A percentile compares a stretch with the other conserved stretches of the same genome.
phyloP scores from a whole-genome alignment of 192 early-diverging fungal genomes.

The Coemansia umbellata region DNA sequence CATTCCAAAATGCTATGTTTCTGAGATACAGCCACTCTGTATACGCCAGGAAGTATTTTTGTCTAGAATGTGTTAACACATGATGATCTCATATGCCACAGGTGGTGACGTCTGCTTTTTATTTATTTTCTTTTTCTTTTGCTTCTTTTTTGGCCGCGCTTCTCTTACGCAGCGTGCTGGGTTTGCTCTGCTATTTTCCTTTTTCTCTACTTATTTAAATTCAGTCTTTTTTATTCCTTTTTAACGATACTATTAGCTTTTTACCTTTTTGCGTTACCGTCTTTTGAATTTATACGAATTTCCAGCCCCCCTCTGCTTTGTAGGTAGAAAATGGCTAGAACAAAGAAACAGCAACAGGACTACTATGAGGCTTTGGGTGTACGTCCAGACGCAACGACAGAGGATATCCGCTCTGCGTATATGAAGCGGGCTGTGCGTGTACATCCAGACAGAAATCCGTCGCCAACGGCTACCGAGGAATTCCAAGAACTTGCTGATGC shows the following conservation, averaged over 20 bases:
- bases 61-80: no score
- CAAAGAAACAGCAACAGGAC: conserved; percentile 12
- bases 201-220: neutral
- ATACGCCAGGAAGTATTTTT: no score
- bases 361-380: conserved; percentile 70
- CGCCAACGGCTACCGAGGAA: conserved; percentile 53
- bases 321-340: no score
- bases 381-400: conserved; percentile 54
- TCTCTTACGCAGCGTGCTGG: neutral
- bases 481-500: conserved; percentile 79
- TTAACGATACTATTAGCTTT: neutral
- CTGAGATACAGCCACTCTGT: neutral
- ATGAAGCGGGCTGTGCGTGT: conserved; percentile 66
- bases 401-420: conserved; percentile 76
- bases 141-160: neutral
- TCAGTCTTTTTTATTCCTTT: neutral
- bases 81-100: no score
- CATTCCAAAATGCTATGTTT: conserved; percentile 43
- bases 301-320: no score
- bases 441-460: conserved; percentile 67
- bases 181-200: neutral
- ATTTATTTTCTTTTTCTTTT: neutral
- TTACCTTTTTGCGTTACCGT: neutral
- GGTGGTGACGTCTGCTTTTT: neutral
- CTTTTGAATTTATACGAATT: neutral